Evolutionary conservation across 192 early-diverging fungal genomes (phyloP), one percentile per base, ranked within the genome.

Genomic region (Podila epicladia): DNA sequence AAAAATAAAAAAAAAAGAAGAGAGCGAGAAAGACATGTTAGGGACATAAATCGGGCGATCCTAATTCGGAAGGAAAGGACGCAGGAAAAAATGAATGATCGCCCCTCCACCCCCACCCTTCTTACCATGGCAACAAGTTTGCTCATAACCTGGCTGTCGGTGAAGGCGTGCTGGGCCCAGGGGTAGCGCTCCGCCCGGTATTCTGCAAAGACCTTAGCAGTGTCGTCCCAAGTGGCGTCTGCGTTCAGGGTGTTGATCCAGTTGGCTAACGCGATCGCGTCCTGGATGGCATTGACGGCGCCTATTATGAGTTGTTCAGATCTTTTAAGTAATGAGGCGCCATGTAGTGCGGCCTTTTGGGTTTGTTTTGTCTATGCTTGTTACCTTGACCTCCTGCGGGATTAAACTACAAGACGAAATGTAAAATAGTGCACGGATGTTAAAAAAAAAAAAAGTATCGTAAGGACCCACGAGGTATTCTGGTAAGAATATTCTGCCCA

Each of bases 131-230:
- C 53, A 26, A 55, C 53, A 24, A 55, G 53, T 17, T 55, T 55
- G 53, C 53, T 55, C 53, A 55, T 55, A n/a, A 55, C 24, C 53
- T 55, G 53, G 53, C 53, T 55, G 53, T 55, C 53, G 5, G n/a
- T n/a, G 24, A 24, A 55, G n/a, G 53, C 53, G 53, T 26, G 20
- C 8, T 9, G 53, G 53, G 53, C 53, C 53, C 53, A 55, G 24
- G 53, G 53, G 53, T 55, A 9, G 22, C 53, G 53, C 53, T 55
- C 53, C 9, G 20, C 9, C 53, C 24, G 20, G 53, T 55, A 55
- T 22, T 55, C 53, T 26, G 20, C 9, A 55, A 55, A 55, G 2
- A 26, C 53, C 53, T 55, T 55, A 5, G 20, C 53, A 55, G 11
- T 55, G 8, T 55, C 53, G 8, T n/a, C 53, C 53, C 20, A 24